A percentile compares a stretch with the other conserved stretches of the same genome.
Evolutionary conservation across 495 filamentous ascomycete species (phyloP).

Genomic region (Podospora australis): DNA sequence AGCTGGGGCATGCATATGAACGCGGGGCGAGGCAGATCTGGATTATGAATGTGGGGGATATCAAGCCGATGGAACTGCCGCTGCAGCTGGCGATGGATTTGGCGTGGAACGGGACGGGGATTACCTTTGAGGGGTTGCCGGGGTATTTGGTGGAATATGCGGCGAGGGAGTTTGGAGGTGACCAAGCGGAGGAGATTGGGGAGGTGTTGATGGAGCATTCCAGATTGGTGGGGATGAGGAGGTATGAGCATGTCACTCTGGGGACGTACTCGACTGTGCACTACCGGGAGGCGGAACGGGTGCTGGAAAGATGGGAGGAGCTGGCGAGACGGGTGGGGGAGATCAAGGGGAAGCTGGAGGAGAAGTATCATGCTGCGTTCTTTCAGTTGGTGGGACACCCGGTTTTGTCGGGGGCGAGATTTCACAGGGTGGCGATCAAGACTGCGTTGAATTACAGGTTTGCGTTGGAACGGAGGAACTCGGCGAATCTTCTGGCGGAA

Average conservation of each 20-base stretch:
- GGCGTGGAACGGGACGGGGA: constrained; percentile 47
- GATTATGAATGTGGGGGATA: constrained; percentile 61
- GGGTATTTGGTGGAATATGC: constrained; percentile 18
- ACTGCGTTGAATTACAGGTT: constrained; percentile 46
- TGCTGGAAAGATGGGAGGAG: constrained; percentile 46
- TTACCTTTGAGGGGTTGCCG: constrained; percentile 32
- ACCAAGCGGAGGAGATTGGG: constrained; percentile 39
- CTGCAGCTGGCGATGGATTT: constrained; percentile 39
- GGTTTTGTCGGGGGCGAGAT: constrained; percentile 44
- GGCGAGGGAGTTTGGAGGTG: constrained; percentile 42
- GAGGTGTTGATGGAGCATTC: constrained; percentile 48
- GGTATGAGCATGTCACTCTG: constrained; percentile 48
- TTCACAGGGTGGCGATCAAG: constrained; percentile 45
- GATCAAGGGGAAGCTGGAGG: constrained; percentile 36
- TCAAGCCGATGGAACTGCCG: constrained; percentile 47
- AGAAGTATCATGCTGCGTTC: constrained; percentile 39
- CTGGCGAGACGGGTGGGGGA: constrained; percentile 38
- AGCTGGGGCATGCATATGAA: constrained; percentile 44
- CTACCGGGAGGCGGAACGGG: constrained; percentile 54
- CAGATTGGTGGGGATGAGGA: constrained; percentile 46
- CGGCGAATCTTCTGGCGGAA: constrained; percentile 48
- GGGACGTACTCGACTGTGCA: constrained; percentile 49
- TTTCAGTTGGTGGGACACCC: constrained; percentile 59
- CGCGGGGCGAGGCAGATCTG: constrained; percentile 52
- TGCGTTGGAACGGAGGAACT: constrained; percentile 50